Evolutionary conservation across 495 filamentous ascomycete genomes (phyloP).

Genomic region (Neurospora sp.): DNA sequence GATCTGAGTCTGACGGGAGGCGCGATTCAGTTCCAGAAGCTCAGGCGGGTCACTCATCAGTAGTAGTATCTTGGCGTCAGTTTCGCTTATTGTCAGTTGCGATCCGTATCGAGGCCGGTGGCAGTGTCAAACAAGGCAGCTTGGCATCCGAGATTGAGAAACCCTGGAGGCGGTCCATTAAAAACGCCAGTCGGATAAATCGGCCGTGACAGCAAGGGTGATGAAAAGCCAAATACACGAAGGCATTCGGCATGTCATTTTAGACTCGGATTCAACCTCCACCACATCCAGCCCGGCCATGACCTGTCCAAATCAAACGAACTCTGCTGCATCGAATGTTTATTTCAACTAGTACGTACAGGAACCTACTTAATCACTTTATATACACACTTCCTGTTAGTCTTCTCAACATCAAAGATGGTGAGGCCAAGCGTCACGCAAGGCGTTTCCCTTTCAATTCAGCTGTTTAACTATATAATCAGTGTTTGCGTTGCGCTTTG

Average conservation of each 20-base stretch:
- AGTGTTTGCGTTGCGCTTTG: not conserved
- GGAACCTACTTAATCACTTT: not conserved
- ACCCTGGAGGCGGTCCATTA: not conserved
- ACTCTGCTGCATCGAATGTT: not conserved
- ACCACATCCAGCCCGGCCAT: not conserved
- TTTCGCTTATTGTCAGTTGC: not conserved
- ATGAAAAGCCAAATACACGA: not conserved
- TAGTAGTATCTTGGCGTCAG: not conserved
- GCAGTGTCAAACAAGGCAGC: not conserved
- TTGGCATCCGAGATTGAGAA: not conserved
- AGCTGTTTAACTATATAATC: not conserved
- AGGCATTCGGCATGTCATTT: not conserved
- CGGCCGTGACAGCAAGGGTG: not conserved
- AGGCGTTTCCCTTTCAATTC: not conserved
- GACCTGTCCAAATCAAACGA: not conserved
- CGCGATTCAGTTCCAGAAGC: not conserved
- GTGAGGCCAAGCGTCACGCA: not conserved
- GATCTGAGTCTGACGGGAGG: not conserved
- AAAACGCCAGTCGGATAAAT: not conserved
- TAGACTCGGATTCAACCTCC: not conserved
- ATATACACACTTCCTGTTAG: not conserved
- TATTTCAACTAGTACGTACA: not conserved
- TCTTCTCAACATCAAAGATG: not conserved
- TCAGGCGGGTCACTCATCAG: not conserved
- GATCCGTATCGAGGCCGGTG: not conserved